Base-by-base conservation (phyloP, 306 rosid genomes). In the Vigna unguiculata region DNA sequence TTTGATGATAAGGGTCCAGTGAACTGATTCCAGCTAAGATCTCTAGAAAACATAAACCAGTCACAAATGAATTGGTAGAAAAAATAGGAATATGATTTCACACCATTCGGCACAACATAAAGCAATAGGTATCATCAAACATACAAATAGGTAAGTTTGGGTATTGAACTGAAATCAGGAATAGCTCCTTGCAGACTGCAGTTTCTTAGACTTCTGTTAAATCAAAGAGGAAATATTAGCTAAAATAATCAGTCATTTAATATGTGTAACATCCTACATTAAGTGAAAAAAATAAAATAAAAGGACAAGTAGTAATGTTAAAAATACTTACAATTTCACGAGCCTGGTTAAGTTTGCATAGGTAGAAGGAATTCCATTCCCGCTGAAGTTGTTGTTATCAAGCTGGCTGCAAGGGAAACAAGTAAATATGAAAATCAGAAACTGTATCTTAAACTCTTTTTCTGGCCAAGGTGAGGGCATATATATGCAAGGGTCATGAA, bases 161-260 rank as follows among this genome's bases (percentile, higher is more conserved):
- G 48, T 74, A 91, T 86, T 68, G 32, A 63, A 84, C 93, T 88
- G 63, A 93, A 76, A 83, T 93, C 89, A 82, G 87, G 97, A 90
- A 93, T 36, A 13, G 86, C 36, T 84, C 98, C 98, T 84, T 80
- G 82, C 89, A 93, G 84, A 59, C 83, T 80, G 85, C 98, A 93
- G 82, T 93, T 93, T 84, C 96, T 88, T 9, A 93, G 89, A 88
- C 98, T 91, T 79, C 98, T 93, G 97, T 71, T 10, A 83, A 58
- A 78, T 62, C 82, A 78, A 73, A 82, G 76, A 68, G 72, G 34
- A 76, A 65, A 67, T 60, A 59, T 67, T 54, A 17, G 55, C 62
- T 61, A 62, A 21, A 48, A 47, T 63, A 59, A 59, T 58, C 10
- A 51, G 52, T 21, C 9, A 11, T 55, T 55, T 55, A 55, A 9